Percentiles rank a stretch among this genome's conserved stretches.
These are phyloP conservation scores for Quercus agrifolia DNA, from an alignment of 306 rosid genomes.

Conservation along the genomic window DNA sequence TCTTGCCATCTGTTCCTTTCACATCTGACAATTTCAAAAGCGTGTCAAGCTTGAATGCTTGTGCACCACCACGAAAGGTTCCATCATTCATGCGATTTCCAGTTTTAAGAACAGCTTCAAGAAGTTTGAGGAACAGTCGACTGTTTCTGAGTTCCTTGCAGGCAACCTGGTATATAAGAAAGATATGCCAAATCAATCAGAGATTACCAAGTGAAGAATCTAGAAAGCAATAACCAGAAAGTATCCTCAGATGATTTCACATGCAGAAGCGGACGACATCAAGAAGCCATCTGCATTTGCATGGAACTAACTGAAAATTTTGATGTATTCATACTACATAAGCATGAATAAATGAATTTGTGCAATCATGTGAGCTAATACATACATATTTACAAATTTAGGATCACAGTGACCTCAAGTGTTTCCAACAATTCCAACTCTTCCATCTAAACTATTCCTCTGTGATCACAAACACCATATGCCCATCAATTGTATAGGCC, in stretches of 20 bases:
- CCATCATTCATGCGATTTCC: conserved; percentile 98
- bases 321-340: not conserved
- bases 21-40: conserved; percentile 88
- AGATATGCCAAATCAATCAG: conserved; percentile 17
- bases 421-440: not conserved
- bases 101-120: conserved; percentile 98
- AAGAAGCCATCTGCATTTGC: not conserved
- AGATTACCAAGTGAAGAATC: conserved; percentile 1
- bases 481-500: not conserved
- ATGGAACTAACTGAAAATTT: not conserved
- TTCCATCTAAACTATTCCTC: not conserved
- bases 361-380: not conserved
- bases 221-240: conserved; percentile 5
- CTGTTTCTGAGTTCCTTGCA: conserved; percentile 78
- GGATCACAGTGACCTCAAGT: not conserved
- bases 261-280: not conserved
- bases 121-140: conserved; percentile 87
- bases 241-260: not conserved
- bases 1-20: conserved; percentile 91
- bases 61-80: conserved; percentile 94
- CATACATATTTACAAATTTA: not conserved
- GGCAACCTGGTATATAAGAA: conserved; percentile 62
- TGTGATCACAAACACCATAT: not conserved
- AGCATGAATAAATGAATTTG: not conserved
- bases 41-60: conserved; percentile 92